Percentiles rank a stretch among this genome's conserved stretches.
Conservation (phyloP, 1,139 yeast species). For the Candida anutae region DNA sequence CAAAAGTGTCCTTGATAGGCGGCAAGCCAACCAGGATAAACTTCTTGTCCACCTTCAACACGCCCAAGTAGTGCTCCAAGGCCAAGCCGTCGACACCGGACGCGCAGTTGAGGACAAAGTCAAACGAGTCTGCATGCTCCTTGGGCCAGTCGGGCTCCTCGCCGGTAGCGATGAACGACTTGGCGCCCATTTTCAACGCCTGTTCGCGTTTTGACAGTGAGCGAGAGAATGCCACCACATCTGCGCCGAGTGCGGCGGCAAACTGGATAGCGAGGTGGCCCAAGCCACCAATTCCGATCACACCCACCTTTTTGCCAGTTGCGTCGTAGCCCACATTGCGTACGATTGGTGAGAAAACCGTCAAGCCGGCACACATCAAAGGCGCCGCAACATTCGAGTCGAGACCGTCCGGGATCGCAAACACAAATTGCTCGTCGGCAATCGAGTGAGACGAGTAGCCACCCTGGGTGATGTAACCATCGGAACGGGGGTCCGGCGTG, state of each 20-base stretch:
- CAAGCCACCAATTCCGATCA: slow-evolving; percentile 41
- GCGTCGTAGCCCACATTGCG: slow-evolving; percentile 23
- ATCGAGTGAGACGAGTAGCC: slow-evolving; percentile 55
- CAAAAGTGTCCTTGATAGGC: slow-evolving; percentile 18
- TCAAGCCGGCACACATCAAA: slow-evolving; percentile 61
- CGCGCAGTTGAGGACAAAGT: slow-evolving; percentile 43
- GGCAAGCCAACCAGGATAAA: slow-evolving; percentile 53
- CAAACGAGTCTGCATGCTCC: slow-evolving; percentile 28
- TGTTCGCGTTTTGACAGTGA: slow-evolving; percentile 27
- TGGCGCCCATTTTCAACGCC: slow-evolving; percentile 30
- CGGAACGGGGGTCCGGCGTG: slow-evolving; percentile 21
- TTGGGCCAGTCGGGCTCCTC: slow-evolving; percentile 29
- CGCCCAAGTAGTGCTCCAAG: slow-evolving; percentile 22
- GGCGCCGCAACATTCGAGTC: slow-evolving; percentile 49
- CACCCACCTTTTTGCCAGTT: slow-evolving; percentile 36
- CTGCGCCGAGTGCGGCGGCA: slow-evolving; percentile 36
- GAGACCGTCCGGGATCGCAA: slow-evolving; percentile 50
- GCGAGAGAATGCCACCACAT: slow-evolving; percentile 34
- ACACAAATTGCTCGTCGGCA: slow-evolving; percentile 45
- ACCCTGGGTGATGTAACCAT: slow-evolving; percentile 42
- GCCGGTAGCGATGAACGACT: slow-evolving; percentile 30
- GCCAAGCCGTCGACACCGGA: slow-evolving; percentile 30
- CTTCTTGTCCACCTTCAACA: slow-evolving; percentile 35
- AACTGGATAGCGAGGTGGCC: slow-evolving; percentile 38
- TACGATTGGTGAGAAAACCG: slow-evolving; percentile 50